phyloP scores from a whole-genome alignment of 2,329 filamentous ascomycete genomes.

The Plenodomus tracheiphilus region DNA sequence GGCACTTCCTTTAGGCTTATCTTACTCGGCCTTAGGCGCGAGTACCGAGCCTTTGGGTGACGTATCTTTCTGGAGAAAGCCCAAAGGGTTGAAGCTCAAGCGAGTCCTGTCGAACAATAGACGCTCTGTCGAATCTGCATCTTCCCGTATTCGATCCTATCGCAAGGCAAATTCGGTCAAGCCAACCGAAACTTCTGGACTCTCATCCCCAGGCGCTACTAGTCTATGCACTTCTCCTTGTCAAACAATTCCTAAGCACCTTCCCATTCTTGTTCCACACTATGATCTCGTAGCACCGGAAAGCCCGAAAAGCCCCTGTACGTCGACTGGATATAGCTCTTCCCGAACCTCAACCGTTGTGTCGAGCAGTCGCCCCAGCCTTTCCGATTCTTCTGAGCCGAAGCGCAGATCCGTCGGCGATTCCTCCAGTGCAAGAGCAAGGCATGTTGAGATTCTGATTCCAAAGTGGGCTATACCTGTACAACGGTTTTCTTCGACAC shows the following conservation, averaged over 20 bases:
- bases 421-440: constrained; percentile 37
- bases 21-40: constrained; percentile 40
- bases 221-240: constrained; percentile 19
- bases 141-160: constrained; percentile 26
- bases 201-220: constrained; percentile 21
- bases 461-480: constrained; percentile 50
- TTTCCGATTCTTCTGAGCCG: constrained; percentile 31
- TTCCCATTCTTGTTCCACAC: constrained; percentile 49
- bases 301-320: constrained; percentile 35
- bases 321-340: constrained; percentile 38
- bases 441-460: constrained; percentile 57
- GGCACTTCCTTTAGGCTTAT: constrained; percentile 45
- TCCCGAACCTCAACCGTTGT: constrained; percentile 37
- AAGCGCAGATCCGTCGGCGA: constrained; percentile 35
- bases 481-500: constrained; percentile 42
- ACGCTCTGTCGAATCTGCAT: constrained; percentile 35
- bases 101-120: constrained; percentile 31
- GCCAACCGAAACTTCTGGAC: constrained; percentile 22
- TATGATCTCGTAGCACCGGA: constrained; percentile 46
- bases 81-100: constrained; percentile 34
- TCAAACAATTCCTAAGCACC: constrained; percentile 45
- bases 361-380: constrained; percentile 34
- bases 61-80: constrained; percentile 39
- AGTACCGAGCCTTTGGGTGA: constrained; percentile 41
- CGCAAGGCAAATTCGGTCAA: constrained; percentile 26